Evolutionary conservation across 495 filamentous ascomycete genomes (phyloP), one percentile per base, ranked within the genome.

Genomic region (Clavariopsis aquatica): DNA sequence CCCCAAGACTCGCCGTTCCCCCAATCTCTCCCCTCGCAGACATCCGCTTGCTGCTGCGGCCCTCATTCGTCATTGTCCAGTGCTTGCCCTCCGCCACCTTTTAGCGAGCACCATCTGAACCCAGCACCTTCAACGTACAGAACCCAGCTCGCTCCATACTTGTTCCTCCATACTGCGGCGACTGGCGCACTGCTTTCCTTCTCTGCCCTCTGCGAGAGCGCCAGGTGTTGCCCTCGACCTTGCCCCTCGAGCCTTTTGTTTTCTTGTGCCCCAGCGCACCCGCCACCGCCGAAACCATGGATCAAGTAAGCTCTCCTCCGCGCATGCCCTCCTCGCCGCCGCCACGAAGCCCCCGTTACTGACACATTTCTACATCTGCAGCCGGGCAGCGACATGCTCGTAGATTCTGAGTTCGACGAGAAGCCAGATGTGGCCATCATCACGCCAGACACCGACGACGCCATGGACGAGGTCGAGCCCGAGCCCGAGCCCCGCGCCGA

Each of bases 341-440:
- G 24, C 60, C 52, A 4, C 55, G 38, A 43, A 43, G 38, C 38
- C 38, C 38, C 2, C 38, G n/a, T 27, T 49, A 36, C 54, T 68
- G 54, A 68, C 60, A 9, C 12, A 10, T n/a, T 17, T 19, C 26
- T 19, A 5, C 28, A 26, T 15, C 31, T 88, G 64, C 62, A 75
- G 66, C 67, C 78, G 51, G 78, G 84, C 85, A 75, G 69, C 69
- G 77, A 76, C 55, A 74, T 78, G 72, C 86, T 87, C 73, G 80
- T 85, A 60, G 81, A 78, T 47, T 80, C 59, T 75, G 82, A 62
- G 57, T 78, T 77, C 46, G 84, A 86, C 77, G 94, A 96, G 74
- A 87, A 89, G 73, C 87, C 90, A 58, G 87, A 93, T 74, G 87
- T 93, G 69, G 87, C 90, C 63, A 89, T 90, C 75, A 95, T 97